Base-by-base conservation (phyloP, 2,329 filamentous ascomycete species). In the Phymatotrichopsis omnivora region DNA sequence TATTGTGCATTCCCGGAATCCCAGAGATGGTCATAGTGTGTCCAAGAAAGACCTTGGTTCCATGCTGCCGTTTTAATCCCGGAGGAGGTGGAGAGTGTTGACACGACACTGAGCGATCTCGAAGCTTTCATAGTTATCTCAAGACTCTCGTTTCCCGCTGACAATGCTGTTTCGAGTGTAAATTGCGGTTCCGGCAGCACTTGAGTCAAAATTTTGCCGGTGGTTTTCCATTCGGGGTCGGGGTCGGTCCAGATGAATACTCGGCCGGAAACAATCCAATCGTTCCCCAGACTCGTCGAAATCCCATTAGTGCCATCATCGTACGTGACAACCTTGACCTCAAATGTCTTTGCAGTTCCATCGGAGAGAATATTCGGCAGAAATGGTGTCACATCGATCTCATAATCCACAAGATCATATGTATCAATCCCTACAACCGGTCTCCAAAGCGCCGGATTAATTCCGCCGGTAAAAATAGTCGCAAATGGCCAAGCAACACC, bases 401-500 rank as follows among this genome's bases (percentile, higher is more conserved):
- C 81, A 52, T 84, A 77, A 60, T 91, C 83, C 33, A 74, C 69
- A 19, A 93, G 67, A 59, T 91, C 83, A 60, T 85, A 91, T 0
- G 82, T 76, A 57, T 91, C 78, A 16, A 82, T 75, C 1, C 83
- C 83, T 2, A 83, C 84, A 42, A 91, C 72, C 0, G 85, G 85
- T 5, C 82, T 70, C 73, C 86, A 85, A 29, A 91, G 71, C 1
- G 76, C 76, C 4, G 83, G 83, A 1, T 81, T 78, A 5, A 93
- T 70, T 1, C 84, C 84, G 2, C 85, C 85, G 0, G 85, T 87
- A 57, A 87, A 89, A 37, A 93, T 79, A 14, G 85, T 72, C 0
- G 84, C 83, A 57, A 83, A 89, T 1, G 85, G 85, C 82, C 82
- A 91, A 24, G 76, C 73, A 2, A 86, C 76, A 2, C 84, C 85